Percentiles rank a stretch among this genome's conserved stretches.
Conservation (phyloP, 2,329 filamentous ascomycete species). For the Colletotrichum salicis region DNA sequence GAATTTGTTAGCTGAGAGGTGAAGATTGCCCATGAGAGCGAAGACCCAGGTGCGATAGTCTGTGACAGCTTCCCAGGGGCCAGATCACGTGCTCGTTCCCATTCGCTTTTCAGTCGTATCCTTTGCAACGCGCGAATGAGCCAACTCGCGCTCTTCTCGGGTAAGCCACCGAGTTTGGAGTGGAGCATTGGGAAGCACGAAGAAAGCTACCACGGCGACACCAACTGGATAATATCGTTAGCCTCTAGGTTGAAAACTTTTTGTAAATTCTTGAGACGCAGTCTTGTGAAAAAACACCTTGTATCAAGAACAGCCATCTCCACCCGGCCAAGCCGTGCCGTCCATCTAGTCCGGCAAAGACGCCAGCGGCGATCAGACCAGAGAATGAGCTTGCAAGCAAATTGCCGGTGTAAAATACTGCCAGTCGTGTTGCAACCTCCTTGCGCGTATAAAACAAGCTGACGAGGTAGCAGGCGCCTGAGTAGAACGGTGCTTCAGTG, state of each 20-base stretch:
- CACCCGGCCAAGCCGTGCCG: constrained; percentile 41
- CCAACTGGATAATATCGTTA: constrained; percentile 1
- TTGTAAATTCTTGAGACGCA: too few relatives aligned
- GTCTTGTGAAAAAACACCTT: too few relatives aligned
- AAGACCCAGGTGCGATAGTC: constrained; percentile 42
- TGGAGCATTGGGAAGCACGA: constrained; percentile 40
- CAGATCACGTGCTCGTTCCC: constrained; percentile 51
- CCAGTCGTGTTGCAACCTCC: constrained; percentile 53
- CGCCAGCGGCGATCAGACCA: constrained; percentile 55
- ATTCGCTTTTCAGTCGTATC: constrained; percentile 43
- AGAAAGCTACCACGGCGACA: constrained; percentile 36
- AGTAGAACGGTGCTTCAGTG: constrained; percentile 41
- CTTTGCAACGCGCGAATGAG: constrained; percentile 49
- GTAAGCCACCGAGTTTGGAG: constrained; percentile 49
- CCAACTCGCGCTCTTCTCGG: constrained; percentile 50
- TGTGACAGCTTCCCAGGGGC: constrained; percentile 38
- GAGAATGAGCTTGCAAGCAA: constrained; percentile 51
- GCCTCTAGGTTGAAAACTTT: too few relatives aligned
- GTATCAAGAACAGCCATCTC: constrained; percentile 39
- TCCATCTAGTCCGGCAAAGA: constrained; percentile 47
- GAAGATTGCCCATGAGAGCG: constrained; percentile 42
- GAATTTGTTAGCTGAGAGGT: constrained; percentile 65
- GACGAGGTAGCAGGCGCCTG: constrained; percentile 51
- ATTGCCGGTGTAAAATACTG: constrained; percentile 56
- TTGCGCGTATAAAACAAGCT: constrained; percentile 66